phyloP scores from a whole-genome alignment of 306 rosid species.

The Ziziphus jujuba region DNA sequence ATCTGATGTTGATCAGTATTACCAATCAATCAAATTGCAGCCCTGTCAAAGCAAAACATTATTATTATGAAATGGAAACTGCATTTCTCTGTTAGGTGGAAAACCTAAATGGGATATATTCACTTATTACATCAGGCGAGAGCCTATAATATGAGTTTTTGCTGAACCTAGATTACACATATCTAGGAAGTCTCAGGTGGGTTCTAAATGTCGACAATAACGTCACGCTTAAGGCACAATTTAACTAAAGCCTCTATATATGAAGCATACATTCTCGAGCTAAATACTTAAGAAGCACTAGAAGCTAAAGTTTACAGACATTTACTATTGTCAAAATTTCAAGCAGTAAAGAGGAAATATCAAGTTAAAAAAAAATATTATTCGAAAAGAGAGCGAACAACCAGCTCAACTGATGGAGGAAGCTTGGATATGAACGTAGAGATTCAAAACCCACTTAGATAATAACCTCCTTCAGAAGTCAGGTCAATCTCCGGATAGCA shows the following conservation, averaged over 20 bases:
- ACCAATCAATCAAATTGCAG: slow-evolving; percentile 32
- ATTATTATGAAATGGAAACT: slow-evolving; percentile 8
- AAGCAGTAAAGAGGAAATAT: too few species aligned
- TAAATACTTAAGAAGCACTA: not conserved
- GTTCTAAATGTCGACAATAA: too few species aligned
- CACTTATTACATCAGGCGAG: not conserved
- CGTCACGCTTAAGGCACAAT: not conserved
- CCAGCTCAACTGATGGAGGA: too few species aligned
- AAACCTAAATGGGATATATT: not conserved
- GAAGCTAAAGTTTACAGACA: too few species aligned
- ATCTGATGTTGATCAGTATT: slow-evolving; percentile 17
- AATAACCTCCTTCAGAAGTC: too few species aligned
- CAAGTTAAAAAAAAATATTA: too few species aligned
- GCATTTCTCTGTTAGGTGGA: not conserved
- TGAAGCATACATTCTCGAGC: not conserved
- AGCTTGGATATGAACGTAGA: too few species aligned
- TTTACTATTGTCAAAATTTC: too few species aligned
- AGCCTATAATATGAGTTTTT: not conserved
- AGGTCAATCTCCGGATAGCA: too few species aligned
- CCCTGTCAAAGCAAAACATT: slow-evolving; percentile 33
- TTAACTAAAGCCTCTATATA: not conserved
- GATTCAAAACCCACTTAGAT: too few species aligned
- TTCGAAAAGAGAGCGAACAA: too few species aligned
- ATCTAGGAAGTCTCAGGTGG: not conserved
- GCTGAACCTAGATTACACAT: slow-evolving; percentile 4